These are phyloP conservation scores for Coelastrella sp. DNA, from an alignment of 139 green algal species.

Conservation along the genomic window DNA sequence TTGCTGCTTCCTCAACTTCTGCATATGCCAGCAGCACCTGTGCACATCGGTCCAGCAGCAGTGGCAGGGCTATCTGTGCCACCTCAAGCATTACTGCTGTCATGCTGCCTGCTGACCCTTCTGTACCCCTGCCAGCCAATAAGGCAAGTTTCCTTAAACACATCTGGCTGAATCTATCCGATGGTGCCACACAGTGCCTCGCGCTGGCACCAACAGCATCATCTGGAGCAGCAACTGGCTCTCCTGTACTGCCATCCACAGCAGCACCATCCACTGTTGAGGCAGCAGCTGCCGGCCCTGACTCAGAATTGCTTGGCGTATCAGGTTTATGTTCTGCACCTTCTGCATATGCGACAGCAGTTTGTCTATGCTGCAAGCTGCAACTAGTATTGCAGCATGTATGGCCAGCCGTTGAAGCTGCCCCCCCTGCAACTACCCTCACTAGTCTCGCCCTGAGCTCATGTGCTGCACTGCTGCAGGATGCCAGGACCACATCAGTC, in stretches of 20 bases:
- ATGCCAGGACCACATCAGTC: slow-evolving; percentile 73
- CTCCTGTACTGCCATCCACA: neutral
- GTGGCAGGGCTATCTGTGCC: slow-evolving; percentile 73
- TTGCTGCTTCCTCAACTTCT: slow-evolving; percentile 9
- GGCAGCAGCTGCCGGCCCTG: neutral
- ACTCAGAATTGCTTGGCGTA: neutral
- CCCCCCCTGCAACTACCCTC: slow-evolving; percentile 16
- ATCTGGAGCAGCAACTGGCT: too few species aligned
- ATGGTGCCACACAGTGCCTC: slow-evolving; percentile 32
- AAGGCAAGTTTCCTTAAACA: slow-evolving; percentile 85
- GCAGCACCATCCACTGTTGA: neutral
- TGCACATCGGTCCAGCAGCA: slow-evolving; percentile 70
- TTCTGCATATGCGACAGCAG: neutral
- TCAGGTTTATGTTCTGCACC: neutral
- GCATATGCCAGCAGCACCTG: slow-evolving; percentile 44
- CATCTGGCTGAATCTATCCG: slow-evolving; percentile 71
- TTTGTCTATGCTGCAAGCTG: neutral
- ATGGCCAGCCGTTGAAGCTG: slow-evolving; percentile 28
- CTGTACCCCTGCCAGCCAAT: slow-evolving; percentile 62
- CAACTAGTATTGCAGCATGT: neutral
- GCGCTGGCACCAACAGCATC: slow-evolving; percentile 50
- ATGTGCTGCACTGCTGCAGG: slow-evolving; percentile 51
- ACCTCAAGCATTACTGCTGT: slow-evolving; percentile 62
- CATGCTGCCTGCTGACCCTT: slow-evolving; percentile 43
- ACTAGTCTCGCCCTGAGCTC: slow-evolving; percentile 48